phyloP scores from a whole-genome alignment of 2,329 filamentous ascomycete genomes.

The Alternaria viburni region DNA sequence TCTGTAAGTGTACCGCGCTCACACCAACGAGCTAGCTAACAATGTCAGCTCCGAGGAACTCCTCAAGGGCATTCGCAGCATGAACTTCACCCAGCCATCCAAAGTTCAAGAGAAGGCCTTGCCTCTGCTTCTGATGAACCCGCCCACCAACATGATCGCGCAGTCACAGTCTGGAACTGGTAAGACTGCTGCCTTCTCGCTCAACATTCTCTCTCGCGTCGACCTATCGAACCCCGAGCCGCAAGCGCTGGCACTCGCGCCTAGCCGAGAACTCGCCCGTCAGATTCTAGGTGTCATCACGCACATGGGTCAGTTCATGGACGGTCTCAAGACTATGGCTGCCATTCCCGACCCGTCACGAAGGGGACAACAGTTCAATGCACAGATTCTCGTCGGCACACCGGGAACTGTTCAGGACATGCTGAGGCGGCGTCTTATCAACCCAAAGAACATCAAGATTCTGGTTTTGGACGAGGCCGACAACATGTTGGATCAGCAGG shows the following conservation, averaged over 20 bases:
- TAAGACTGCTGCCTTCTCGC: constrained; percentile 95
- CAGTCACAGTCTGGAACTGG: constrained; percentile 99
- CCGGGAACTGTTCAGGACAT: constrained; percentile 92
- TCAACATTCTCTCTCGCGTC: constrained; percentile 87
- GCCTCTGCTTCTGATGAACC: constrained; percentile 83
- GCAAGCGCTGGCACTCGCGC: constrained; percentile 88
- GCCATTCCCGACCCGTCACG: constrained; percentile 80
- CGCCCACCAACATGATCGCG: constrained; percentile 92
- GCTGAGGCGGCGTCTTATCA: constrained; percentile 76
- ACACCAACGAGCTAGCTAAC: constrained; percentile 13
- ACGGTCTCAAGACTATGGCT: constrained; percentile 75
- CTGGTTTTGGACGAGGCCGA: constrained; percentile 96
- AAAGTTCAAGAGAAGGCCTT: constrained; percentile 97
- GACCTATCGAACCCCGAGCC: constrained; percentile 74
- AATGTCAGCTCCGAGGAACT: constrained; percentile 51
- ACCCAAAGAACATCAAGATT: constrained; percentile 74
- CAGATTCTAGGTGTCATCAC: constrained; percentile 89
- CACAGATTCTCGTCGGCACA: constrained; percentile 87
- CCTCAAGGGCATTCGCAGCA: constrained; percentile 70
- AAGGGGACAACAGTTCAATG: constrained; percentile 71
- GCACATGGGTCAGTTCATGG: constrained; percentile 83
- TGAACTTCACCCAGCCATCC: constrained; percentile 93
- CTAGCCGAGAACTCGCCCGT: constrained; percentile 90
- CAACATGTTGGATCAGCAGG: constrained; percentile 97
- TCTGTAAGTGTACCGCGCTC: constrained; percentile 66